A percentile compares a stretch with the other conserved stretches of the same genome.
These are phyloP conservation scores for Cutaneotrichosporon sp. DNA, from an alignment of 1,284 basidiomycete species.

Conservation along the genomic window DNA sequence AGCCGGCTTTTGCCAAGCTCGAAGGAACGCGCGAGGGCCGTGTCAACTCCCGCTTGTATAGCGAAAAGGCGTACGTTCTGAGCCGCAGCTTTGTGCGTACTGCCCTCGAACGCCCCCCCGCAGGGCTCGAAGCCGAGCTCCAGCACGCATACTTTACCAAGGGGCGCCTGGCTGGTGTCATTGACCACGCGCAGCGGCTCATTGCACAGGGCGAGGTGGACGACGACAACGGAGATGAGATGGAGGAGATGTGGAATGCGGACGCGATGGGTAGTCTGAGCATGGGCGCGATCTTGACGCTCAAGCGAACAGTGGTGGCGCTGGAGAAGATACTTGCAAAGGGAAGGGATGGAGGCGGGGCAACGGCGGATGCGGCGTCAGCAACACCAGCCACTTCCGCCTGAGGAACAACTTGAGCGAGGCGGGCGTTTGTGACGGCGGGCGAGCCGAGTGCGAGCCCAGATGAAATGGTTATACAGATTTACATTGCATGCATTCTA, in stretches of 20 bases:
- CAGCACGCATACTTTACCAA: conserved; percentile 66
- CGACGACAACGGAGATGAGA: conserved; percentile 47
- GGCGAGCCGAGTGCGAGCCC: too few species aligned
- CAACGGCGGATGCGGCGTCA: too few species aligned
- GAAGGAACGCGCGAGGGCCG: conserved; percentile 81
- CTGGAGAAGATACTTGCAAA: conserved; percentile 23
- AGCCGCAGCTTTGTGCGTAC: conserved; percentile 81
- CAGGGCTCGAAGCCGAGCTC: conserved; percentile 68
- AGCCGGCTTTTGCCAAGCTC: conserved; percentile 82
- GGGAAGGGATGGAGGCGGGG: too few species aligned
- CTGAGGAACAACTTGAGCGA: too few species aligned
- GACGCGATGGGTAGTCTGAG: conserved; percentile 70
- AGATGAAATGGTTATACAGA: too few species aligned
- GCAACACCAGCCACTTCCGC: too few species aligned
- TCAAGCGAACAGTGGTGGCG: conserved; percentile 47
- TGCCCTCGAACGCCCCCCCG: conserved; percentile 70
- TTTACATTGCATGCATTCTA: neutral
- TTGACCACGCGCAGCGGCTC: conserved; percentile 60
- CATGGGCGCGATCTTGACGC: conserved; percentile 70
- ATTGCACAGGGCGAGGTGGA: conserved; percentile 55
- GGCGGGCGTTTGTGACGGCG: too few species aligned
- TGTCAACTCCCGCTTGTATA: conserved; percentile 57
- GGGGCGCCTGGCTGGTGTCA: conserved; percentile 63
- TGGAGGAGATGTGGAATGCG: conserved; percentile 48
- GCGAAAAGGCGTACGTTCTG: conserved; percentile 84